Percentiles rank a stretch among this genome's conserved stretches.
phyloP scores from a whole-genome alignment of 495 filamentous ascomycete species.

The Penicillium paradoxum region DNA sequence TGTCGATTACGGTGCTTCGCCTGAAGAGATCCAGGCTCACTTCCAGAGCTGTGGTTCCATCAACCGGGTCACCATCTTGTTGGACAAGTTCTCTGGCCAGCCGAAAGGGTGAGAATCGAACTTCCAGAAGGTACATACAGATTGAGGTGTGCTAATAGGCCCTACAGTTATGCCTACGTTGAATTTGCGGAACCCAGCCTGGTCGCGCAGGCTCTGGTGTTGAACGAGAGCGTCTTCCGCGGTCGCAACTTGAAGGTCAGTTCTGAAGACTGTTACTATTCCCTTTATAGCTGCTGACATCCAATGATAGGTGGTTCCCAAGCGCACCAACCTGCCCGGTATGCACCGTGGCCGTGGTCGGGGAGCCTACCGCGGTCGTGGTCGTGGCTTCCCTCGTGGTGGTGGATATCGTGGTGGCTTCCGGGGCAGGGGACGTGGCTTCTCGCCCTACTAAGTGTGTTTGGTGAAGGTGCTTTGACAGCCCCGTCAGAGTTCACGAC shows the following conservation, averaged over 20 bases:
- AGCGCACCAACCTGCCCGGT: constrained; percentile 94
- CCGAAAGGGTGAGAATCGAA: constrained; percentile 79
- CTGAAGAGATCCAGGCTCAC: constrained; percentile 98
- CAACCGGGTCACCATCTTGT: constrained; percentile 94
- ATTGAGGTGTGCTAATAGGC: constrained; percentile 41
- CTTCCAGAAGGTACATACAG: background rate
- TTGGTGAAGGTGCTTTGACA: constrained; percentile 3
- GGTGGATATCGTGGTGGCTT: constrained; percentile 81
- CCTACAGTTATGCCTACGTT: constrained; percentile 89
- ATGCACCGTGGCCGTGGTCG: constrained; percentile 80
- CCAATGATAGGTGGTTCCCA: constrained; percentile 71
- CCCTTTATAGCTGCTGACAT: background rate
- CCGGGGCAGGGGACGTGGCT: constrained; percentile 70
- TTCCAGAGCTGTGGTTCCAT: constrained; percentile 98
- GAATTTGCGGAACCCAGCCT: constrained; percentile 95
- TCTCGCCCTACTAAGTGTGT: constrained; percentile 64
- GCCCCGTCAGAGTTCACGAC: constrained; percentile 2
- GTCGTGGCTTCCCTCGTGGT: constrained; percentile 60
- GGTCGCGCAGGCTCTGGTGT: constrained; percentile 85
- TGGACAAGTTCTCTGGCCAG: constrained; percentile 97
- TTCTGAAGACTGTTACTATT: background rate
- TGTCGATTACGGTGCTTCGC: constrained; percentile 95
- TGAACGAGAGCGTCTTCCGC: constrained; percentile 96
- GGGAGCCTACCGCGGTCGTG: constrained; percentile 60
- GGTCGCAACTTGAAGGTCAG: constrained; percentile 88